These are phyloP conservation scores for Boletus reticuloceps DNA, from an alignment of 768 basidiomycete genomes.

Conservation along the genomic window DNA sequence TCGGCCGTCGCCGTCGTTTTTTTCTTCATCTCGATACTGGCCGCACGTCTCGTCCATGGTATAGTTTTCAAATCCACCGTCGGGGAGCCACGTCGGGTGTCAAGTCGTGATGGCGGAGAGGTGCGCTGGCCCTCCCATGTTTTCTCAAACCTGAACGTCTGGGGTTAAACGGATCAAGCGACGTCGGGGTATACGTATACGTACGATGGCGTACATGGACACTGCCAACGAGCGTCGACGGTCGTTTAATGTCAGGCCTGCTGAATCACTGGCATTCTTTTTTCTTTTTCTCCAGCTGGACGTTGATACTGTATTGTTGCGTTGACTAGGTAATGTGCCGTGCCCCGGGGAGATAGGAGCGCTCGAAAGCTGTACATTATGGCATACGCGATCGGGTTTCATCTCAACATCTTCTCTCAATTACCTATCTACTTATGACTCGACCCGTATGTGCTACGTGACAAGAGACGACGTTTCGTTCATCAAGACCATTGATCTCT, in stretches of 20 bases:
- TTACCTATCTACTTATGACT: too few species aligned
- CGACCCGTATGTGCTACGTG: too few species aligned
- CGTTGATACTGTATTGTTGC: not conserved
- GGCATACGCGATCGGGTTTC: constrained; percentile 4
- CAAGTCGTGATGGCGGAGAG: not conserved
- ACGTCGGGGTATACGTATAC: not conserved
- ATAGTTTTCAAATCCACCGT: not conserved
- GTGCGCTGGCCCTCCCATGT: not conserved
- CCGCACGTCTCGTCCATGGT: too few species aligned
- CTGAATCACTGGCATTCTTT: not conserved
- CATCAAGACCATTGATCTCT: not conserved
- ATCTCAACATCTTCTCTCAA: not conserved
- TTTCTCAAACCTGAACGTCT: not conserved
- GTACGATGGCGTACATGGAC: too few species aligned
- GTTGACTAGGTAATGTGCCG: not conserved
- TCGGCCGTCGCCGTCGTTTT: not conserved
- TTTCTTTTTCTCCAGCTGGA: not conserved
- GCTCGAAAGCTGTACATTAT: not conserved
- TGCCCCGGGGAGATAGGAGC: not conserved
- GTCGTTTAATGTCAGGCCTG: not conserved
- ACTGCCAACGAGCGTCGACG: not conserved
- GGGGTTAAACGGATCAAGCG: not conserved
- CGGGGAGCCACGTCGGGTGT: not conserved
- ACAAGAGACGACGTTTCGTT: too few species aligned
- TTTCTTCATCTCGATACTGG: not conserved